Evolutionary conservation across 106 monocot genomes (phyloP).

Genomic region (Gastrodia elata): DNA sequence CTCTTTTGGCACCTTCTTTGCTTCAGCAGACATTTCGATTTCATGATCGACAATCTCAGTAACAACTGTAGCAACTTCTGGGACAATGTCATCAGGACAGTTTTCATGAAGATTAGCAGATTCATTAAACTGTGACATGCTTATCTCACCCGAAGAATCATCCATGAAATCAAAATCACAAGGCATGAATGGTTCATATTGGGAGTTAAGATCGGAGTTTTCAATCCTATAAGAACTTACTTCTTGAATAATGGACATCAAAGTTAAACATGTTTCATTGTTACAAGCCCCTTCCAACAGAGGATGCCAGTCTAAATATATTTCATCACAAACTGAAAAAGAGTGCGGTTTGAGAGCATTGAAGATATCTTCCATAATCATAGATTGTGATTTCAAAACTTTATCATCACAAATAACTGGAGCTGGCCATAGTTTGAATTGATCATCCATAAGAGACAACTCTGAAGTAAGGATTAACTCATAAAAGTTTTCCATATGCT

Average conservation of each 20-base stretch:
- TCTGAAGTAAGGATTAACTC: constrained; percentile 64
- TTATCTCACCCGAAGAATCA: constrained; percentile 23
- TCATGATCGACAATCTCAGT: constrained; percentile 13
- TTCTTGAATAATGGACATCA: constrained; percentile 27
- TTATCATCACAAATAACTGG: constrained; percentile 51
- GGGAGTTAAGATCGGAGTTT: constrained; percentile 16
- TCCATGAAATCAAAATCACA: constrained; percentile 41
- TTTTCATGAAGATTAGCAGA: constrained; percentile 10
- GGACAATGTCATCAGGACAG: constrained; percentile 9
- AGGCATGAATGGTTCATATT: constrained; percentile 3
- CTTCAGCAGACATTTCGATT: constrained; percentile 3
- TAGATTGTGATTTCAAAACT: constrained; percentile 17
- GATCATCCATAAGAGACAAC: constrained; percentile 68
- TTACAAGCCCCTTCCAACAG: constrained; percentile 57
- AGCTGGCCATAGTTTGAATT: constrained; percentile 64
- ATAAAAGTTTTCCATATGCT: constrained; percentile 31
- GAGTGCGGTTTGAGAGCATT: constrained; percentile 36
- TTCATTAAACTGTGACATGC: constrained; percentile 13
- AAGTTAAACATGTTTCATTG: constrained; percentile 47
- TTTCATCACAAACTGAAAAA: constrained; percentile 58
- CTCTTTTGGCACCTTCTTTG: constrained; percentile 4
- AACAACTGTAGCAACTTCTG: constrained; percentile 9
- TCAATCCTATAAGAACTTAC: constrained; percentile 14
- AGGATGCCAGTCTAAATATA: constrained; percentile 97
- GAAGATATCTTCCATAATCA: constrained; percentile 33